Conservation (phyloP, 345 rosid genomes). For the Gossypium australe region DNA sequence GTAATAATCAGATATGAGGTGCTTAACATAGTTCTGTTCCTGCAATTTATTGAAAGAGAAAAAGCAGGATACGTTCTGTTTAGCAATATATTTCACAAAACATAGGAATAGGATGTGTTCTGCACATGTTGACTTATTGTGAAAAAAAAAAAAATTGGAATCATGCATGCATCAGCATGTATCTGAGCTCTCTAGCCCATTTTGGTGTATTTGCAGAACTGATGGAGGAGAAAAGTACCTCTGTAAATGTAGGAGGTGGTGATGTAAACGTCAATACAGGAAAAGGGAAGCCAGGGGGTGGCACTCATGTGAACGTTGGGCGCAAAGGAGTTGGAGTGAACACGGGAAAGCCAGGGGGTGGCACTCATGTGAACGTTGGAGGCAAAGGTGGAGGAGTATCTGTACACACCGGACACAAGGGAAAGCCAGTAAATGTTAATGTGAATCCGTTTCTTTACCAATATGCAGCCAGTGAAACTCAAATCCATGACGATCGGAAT, state of each 20-base stretch:
- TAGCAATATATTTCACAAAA: background rate
- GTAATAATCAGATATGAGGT: background rate
- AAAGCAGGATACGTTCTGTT: background rate
- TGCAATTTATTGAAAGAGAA: background rate
- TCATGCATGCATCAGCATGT: background rate
- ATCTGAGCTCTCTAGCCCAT: background rate
- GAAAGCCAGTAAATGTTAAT: slow-evolving; percentile 56
- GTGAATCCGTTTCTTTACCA: slow-evolving; percentile 32
- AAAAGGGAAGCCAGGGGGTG: slow-evolving; percentile 48
- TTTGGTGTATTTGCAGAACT: slow-evolving; percentile 34
- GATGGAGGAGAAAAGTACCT: slow-evolving; percentile 51
- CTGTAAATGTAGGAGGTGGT: slow-evolving; percentile 34
- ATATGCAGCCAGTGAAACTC: slow-evolving; percentile 58
- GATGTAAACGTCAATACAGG: slow-evolving; percentile 36
- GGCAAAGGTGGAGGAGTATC: slow-evolving; percentile 58
- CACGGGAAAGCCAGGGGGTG: slow-evolving; percentile 50
- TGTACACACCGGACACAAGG: slow-evolving; percentile 52
- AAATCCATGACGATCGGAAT: slow-evolving; percentile 52
- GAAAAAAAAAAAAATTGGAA: background rate
- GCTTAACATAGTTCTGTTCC: background rate
- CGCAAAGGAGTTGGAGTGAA: slow-evolving; percentile 59
- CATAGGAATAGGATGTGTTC: background rate
- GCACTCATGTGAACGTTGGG: slow-evolving; percentile 52
- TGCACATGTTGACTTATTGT: background rate
- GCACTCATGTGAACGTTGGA: slow-evolving; percentile 49